Percentiles rank a stretch among this genome's conserved stretches.
Conservation (phyloP, 768 basidiomycete genomes). For the Flagelloscypha sp. region DNA sequence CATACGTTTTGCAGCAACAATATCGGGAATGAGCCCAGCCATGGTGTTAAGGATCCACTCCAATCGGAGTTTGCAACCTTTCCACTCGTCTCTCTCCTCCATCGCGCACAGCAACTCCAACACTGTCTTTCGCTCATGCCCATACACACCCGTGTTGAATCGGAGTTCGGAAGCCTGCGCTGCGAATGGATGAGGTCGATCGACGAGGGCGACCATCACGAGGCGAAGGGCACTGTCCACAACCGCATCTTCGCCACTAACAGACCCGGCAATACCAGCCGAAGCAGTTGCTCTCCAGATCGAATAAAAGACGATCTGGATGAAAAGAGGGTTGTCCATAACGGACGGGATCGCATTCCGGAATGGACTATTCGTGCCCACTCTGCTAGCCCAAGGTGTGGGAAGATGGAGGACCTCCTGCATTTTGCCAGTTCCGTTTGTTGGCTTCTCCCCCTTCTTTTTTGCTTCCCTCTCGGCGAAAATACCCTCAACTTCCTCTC, state of each 20-base stretch:
- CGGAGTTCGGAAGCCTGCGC: conserved; percentile 50
- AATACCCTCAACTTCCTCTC: conserved; percentile 82
- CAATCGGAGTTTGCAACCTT: conserved; percentile 60
- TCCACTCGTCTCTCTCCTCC: conserved; percentile 72
- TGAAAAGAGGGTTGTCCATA: no score
- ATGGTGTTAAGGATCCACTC: conserved; percentile 69
- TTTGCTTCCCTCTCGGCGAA: conserved; percentile 62
- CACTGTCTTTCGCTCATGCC: conserved; percentile 50
- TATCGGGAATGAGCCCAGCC: conserved; percentile 44
- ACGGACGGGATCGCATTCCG: no score
- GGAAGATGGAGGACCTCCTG: no score
- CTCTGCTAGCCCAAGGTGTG: no score
- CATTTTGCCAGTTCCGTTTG: no score
- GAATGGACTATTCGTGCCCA: no score
- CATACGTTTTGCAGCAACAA: no score
- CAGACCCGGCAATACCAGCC: no score
- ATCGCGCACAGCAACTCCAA: conserved; percentile 67
- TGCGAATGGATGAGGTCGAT: conserved; percentile 49
- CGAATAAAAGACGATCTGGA: conserved; percentile 79
- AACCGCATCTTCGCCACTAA: conserved; percentile 85
- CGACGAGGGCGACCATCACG: conserved; percentile 75
- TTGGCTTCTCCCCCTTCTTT: conserved; percentile 47
- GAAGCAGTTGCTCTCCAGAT: conserved; percentile 65
- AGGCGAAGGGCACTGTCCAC: conserved; percentile 86
- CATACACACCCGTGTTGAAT: no score